Evolutionary conservation across 768 basidiomycete genomes (phyloP), one percentile per base, ranked within the genome.

Genomic region (Rhodotorula sphaerocarpa): DNA sequence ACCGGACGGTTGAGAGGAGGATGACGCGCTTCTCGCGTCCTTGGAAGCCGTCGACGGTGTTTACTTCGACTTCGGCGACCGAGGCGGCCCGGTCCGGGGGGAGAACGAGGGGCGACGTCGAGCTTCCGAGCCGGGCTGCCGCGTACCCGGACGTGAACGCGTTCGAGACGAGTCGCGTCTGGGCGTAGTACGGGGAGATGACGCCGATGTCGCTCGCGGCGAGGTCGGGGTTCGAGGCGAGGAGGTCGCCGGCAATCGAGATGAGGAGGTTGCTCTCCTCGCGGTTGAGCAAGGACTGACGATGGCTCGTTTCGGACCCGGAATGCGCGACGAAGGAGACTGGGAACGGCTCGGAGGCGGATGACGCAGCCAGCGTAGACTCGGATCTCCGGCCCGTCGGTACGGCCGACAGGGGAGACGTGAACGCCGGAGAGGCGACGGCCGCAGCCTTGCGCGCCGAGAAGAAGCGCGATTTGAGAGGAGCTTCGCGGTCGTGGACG

Each of bases 41-140:
- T 75, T 95, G 89, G 74, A 92, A 95, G 25, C 90, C 90, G 70
- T 95, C 90, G 20, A 95, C 90, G 0, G 90, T 93, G 77, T 87
- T 88, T 71, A 93, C 81, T 75, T 93, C 90, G 55, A 95, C 75
- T 65, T 90, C 80, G 73, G 89, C 87, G 52, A 91, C 74, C 67
- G 91, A 84, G 76, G 81, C 77, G 25, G 80, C 83, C 30, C 88
- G 83, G 50, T 80, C 79, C 20, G 79, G 75, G 27, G 89, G 90
- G 28, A 92, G 79, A 9, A 39, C n/a, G 0, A 82, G 79, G 10
- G 75, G 72, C 70, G 90, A 78, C n/a, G n/a, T n/a, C n/a, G n/a
- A 16, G 36, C 16, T 16, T 39, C 36, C 36, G 25, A 87, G 75
- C 23, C 84, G 82, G n/a, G 39, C 27, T 44, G 50, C 33, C 14